Percentiles rank a stretch among this genome's conserved stretches.
Evolutionary conservation across 306 rosid species (phyloP).

Genomic region (Dryas drummondii): DNA sequence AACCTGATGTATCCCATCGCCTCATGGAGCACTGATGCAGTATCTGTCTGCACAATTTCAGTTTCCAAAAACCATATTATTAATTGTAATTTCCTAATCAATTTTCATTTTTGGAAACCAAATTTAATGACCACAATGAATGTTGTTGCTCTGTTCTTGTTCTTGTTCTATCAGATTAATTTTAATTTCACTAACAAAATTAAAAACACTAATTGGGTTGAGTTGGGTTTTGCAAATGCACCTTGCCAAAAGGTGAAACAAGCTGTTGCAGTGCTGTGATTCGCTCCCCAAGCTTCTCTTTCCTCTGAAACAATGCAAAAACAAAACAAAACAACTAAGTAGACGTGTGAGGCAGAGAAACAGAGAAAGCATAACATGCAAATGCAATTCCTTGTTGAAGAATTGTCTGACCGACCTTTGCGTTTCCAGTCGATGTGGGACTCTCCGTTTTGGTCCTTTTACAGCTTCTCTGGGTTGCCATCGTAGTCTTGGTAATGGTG

Average conservation of each 20-base stretch:
- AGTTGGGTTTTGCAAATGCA: constrained; percentile 13
- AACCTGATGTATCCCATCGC: constrained; percentile 90
- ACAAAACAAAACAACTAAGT: background rate
- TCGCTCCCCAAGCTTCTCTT: constrained; percentile 85
- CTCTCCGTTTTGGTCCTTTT: constrained; percentile 57
- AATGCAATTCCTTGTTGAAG: background rate
- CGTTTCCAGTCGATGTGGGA: constrained; percentile 41
- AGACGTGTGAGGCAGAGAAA: background rate
- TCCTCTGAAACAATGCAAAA: constrained; percentile 41
- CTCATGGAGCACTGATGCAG: constrained; percentile 94
- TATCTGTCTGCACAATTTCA: constrained; percentile 65
- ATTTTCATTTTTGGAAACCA: no score
- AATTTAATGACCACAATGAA: no score
- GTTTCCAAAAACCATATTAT: background rate
- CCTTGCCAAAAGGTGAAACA: constrained; percentile 98
- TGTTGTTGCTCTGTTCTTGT: no score
- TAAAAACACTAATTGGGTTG: background rate
- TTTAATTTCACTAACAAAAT: no score
- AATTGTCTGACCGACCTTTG: constrained; percentile 48
- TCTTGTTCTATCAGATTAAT: no score
- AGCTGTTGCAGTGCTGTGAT: constrained; percentile 78
- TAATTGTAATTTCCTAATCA: no score
- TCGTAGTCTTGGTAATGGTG: constrained; percentile 12
- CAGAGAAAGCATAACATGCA: no score
- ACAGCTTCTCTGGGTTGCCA: constrained; percentile 35